Evolutionary conservation across 495 filamentous ascomycete genomes (phyloP), one percentile per base, ranked within the genome.

Genomic region (Aspergillus bridgeri): DNA sequence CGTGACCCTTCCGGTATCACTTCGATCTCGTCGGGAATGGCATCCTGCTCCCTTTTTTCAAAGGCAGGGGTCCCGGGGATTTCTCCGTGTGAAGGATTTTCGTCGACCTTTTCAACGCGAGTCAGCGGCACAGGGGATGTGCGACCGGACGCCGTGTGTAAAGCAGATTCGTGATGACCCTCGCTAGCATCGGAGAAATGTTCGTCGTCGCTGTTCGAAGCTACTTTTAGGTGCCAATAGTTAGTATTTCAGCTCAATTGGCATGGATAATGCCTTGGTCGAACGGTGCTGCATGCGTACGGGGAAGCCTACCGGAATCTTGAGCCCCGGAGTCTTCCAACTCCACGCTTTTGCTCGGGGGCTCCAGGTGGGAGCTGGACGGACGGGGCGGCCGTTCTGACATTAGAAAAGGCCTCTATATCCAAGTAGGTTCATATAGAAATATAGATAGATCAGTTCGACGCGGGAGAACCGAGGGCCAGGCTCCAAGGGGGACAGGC

Each of bases 181-280:
- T 93, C 89, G 56, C 85, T 88, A 58, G 92, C 92, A 78, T 96
- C 92, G 50, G 91, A 91, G 70, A 92, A 96, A 72, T 96, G 89
- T 51, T 96, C 92, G 24, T 95, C 83, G 54, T 81, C 90, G 46
- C 85, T 89, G 56, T 87, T 87, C 19, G 88, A 89, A 48, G 76
- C 80, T 69, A 54, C 55, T 3, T 24, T 24, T 5, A 18, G 1
- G 53, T 42, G 38, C 53, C 38, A 53, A 15, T 48, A 17, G 54
- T 59, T 42, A 51, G 27, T 44, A 51, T 57, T 15, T 44, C 47
- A 58, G 27, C 29, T 42, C 38, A 46, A 51, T 17, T 6, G 29
- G 8, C 27, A 50, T 6, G 18, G 3, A 2, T 7, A 18, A 33
- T 17, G 44, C 11, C 33, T 23, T 42, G 29, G 44, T 51, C 45